Percentiles rank a stretch among this genome's conserved stretches.
Evolutionary conservation across 78 protist genomes (phyloP).

Genomic region (Dictyostelium firmibasis): DNA sequence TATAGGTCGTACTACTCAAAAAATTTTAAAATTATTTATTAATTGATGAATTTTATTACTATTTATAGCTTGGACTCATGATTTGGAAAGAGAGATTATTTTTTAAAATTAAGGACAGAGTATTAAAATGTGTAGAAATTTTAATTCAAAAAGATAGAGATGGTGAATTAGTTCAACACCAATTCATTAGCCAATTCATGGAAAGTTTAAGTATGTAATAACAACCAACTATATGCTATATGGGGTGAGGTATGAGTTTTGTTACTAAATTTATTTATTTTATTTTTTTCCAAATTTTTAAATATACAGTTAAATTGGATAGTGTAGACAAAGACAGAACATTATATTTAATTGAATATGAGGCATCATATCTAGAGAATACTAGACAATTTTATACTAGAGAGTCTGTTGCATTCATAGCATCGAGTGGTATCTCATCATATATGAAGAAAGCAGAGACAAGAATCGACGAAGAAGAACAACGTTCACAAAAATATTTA

Average conservation of each 20-base stretch:
- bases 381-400: slow-evolving; percentile 68
- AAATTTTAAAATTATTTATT: not conserved
- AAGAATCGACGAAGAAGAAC: slow-evolving; percentile 75
- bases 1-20: not conserved
- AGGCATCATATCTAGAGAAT: slow-evolving; percentile 49
- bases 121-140: slow-evolving; percentile 51
- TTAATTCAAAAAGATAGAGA: slow-evolving; percentile 66
- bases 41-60: not conserved
- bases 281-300: too few species aligned
- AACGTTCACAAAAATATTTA: slow-evolving; percentile 50
- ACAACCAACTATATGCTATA: not conserved
- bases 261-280: not conserved
- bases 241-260: not conserved
- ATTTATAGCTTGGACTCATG: slow-evolving; percentile 54
- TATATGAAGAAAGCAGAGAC: slow-evolving; percentile 81
- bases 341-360: slow-evolving; percentile 68
- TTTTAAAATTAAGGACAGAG: slow-evolving; percentile 30
- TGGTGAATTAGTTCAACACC: slow-evolving; percentile 37
- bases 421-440: slow-evolving; percentile 42
- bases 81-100: slow-evolving; percentile 71
- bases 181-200: slow-evolving; percentile 41
- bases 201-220: slow-evolving; percentile 49
- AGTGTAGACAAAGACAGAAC: slow-evolving; percentile 54
- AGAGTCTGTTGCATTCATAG: slow-evolving; percentile 64
- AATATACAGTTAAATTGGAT: slow-evolving; percentile 69